Evolutionary conservation across 2,329 filamentous ascomycete species (phyloP).

Genomic region (Trichoderma asperellum): DNA sequence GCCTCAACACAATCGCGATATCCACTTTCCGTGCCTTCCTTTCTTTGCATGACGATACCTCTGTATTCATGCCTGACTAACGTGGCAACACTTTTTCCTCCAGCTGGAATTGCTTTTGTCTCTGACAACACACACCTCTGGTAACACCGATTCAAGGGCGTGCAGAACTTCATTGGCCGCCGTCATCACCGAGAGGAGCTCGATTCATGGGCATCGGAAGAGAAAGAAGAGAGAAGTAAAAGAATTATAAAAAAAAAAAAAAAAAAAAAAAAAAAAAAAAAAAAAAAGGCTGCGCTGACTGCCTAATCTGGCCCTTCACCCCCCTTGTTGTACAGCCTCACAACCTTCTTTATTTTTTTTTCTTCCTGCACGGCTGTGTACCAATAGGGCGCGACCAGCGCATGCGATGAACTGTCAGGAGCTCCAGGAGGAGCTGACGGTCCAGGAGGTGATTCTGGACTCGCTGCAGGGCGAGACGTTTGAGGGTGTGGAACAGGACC

Average conservation of each 20-base stretch:
- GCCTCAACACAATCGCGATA: neutral
- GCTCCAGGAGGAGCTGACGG: constrained; percentile 47
- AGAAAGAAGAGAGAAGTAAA: too few relatives aligned
- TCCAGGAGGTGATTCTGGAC: constrained; percentile 49
- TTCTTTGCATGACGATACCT: neutral
- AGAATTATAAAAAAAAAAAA: too few relatives aligned
- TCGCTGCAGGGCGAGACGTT: constrained; percentile 43
- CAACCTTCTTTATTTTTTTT: neutral
- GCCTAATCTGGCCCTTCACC: constrained; percentile 1
- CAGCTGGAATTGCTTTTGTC: neutral
- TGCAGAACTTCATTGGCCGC: constrained; percentile 2
- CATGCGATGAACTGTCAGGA: constrained; percentile 34
- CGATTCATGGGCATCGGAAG: neutral
- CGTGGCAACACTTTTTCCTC: neutral
- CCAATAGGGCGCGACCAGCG: constrained; percentile 20
- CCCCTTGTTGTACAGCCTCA: neutral
- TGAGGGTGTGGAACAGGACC: constrained; percentile 40
- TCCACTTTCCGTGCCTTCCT: neutral
- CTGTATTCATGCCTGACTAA: neutral
- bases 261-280: neutral
- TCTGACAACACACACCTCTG: neutral
- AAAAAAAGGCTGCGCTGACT: neutral
- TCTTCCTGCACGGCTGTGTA: neutral
- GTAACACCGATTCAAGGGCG: neutral
- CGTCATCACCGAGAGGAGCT: neutral